A percentile compares a stretch with the other conserved stretches of the same genome.
Evolutionary conservation across 805 yeast genomes (phyloP).

Genomic region (Lipomyces sp.): DNA sequence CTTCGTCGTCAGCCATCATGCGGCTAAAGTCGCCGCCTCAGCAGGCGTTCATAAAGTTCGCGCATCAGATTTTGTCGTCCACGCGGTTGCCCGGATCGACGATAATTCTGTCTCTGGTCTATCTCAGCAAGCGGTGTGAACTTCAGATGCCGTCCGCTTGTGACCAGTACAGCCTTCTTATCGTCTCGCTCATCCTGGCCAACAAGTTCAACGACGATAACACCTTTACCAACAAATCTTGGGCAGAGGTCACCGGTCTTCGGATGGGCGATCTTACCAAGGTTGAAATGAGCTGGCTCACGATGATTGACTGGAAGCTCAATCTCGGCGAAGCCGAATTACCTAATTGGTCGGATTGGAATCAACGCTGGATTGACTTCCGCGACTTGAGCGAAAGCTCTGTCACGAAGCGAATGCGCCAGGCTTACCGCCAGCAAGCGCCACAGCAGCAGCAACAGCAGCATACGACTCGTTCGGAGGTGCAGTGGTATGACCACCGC

Average conservation of each 20-base stretch:
- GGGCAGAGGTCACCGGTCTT: conserved; percentile 95
- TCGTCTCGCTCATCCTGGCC: conserved; percentile 73
- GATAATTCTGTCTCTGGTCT: conserved; percentile 72
- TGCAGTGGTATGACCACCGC: conserved; percentile 5
- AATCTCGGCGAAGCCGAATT: conserved; percentile 41
- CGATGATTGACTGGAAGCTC: conserved; percentile 57
- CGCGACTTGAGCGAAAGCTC: not conserved
- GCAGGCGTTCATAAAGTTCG: conserved; percentile 53
- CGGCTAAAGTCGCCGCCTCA: conserved; percentile 40
- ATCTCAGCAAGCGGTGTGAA: conserved; percentile 60
- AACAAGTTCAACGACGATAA: conserved; percentile 96
- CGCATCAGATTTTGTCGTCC: conserved; percentile 71
- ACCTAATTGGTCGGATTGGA: conserved; percentile 38
- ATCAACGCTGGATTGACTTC: conserved; percentile 26
- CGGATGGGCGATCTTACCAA: conserved; percentile 56
- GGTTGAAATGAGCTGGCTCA: conserved; percentile 70
- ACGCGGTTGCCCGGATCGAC: conserved; percentile 86
- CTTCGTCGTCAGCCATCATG: conserved; percentile 61
- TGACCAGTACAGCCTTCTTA: conserved; percentile 52
- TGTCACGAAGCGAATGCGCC: not conserved
- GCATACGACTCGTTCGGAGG: not conserved
- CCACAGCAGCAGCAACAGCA: not conserved
- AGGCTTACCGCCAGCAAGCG: not conserved
- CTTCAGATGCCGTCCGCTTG: conserved; percentile 24
- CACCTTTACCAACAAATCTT: conserved; percentile 89